Conservation (phyloP, 139 green algal species). For the Tetraselmis chui region DNA sequence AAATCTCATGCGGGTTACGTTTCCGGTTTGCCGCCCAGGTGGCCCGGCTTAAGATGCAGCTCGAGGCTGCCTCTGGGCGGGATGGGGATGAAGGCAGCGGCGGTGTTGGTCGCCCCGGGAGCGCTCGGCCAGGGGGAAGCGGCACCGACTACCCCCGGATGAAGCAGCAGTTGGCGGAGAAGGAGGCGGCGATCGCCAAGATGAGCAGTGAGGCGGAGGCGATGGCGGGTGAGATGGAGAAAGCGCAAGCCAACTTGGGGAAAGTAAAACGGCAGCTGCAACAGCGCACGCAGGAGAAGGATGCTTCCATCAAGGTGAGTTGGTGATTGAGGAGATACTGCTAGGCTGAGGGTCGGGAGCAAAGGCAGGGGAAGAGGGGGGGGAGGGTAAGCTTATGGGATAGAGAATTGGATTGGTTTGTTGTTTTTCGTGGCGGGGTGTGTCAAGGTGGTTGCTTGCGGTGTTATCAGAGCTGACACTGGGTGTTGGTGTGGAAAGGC, state of each 20-base stretch:
- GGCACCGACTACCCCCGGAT: not conserved
- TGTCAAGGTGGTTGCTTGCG: no score
- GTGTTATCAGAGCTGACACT: no score
- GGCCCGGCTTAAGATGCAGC: not conserved
- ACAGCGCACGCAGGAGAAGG: not conserved
- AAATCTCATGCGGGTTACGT: no score
- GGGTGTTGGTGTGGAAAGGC: no score
- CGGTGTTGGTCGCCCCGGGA: not conserved
- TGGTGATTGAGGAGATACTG: no score
- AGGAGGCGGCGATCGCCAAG: not conserved
- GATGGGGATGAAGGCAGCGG: not conserved
- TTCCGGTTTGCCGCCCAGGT: not conserved
- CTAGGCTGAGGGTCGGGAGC: no score
- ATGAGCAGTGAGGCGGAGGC: not conserved
- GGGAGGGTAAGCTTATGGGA: no score
- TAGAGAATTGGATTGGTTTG: no score
- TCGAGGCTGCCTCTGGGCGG: not conserved
- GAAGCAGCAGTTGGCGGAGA: not conserved
- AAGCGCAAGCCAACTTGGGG: not conserved
- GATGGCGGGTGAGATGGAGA: not conserved
- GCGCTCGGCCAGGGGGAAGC: no score
- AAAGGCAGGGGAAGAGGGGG: no score
- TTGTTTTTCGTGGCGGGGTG: no score
- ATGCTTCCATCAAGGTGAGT: not conserved
- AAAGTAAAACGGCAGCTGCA: not conserved